Percentiles rank a stretch among this genome's conserved stretches.
phyloP scores from a whole-genome alignment of 2,329 filamentous ascomycete species.

The Alternaria gansuensis region DNA sequence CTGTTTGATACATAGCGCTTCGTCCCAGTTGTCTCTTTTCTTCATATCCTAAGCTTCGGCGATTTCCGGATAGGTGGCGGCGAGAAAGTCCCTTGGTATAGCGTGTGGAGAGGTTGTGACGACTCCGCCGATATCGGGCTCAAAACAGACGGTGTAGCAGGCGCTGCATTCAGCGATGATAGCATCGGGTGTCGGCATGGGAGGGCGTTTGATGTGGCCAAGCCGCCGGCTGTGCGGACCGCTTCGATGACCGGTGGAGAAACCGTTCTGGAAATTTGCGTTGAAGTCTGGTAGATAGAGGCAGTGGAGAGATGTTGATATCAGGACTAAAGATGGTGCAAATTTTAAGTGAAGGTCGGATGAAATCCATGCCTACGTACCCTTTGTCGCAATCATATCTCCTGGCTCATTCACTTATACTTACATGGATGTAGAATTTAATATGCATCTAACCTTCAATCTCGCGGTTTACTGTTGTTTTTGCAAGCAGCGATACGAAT shows the following conservation, averaged over 20 bases:
- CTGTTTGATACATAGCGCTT: neutral
- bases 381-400: neutral
- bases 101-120: neutral
- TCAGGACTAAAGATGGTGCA: neutral
- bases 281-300: neutral
- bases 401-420: neutral
- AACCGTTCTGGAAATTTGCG: neutral
- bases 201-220: neutral
- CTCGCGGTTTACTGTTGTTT: no score
- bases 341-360: neutral
- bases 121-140: conserved; percentile 4
- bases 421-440: neutral
- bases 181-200: neutral
- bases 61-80: conserved; percentile 5
- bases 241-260: neutral
- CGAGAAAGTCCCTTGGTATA: neutral
- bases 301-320: neutral
- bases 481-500: neutral
- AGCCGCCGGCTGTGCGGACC: neutral
- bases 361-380: neutral
- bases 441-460: neutral
- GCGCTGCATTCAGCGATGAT: conserved; percentile 7
- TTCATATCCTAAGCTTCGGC: conserved; percentile 9
- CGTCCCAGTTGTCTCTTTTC: neutral
- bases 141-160: conserved; percentile 5